These are phyloP conservation scores for Graphilbum sp. DNA, from an alignment of 2,329 filamentous ascomycete genomes.

Conservation along the genomic window DNA sequence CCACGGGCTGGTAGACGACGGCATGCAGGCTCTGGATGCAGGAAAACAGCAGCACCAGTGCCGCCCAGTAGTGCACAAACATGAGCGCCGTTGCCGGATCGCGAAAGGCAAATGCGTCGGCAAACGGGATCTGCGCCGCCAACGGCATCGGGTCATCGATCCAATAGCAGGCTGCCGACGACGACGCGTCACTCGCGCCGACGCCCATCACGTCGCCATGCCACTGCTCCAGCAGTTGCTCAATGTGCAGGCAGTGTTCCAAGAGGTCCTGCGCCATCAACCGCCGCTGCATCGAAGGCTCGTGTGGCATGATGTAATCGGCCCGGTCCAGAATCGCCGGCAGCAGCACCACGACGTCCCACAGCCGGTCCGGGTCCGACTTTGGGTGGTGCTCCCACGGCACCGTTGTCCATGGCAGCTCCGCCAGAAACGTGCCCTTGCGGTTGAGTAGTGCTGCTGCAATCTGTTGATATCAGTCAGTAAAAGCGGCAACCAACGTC, in stretches of 20 bases:
- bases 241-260: slow-evolving; percentile 27
- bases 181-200: neutral
- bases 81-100: slow-evolving; percentile 26
- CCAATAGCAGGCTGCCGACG: slow-evolving; percentile 19
- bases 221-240: slow-evolving; percentile 33
- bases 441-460: slow-evolving; percentile 31
- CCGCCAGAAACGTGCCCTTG: slow-evolving; percentile 32
- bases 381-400: slow-evolving; percentile 38
- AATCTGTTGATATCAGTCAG: slow-evolving; percentile 17
- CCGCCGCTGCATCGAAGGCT: slow-evolving; percentile 24
- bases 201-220: slow-evolving; percentile 14
- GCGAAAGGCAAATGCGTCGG: slow-evolving; percentile 26
- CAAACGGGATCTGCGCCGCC: slow-evolving; percentile 24
- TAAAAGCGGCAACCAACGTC: no score
- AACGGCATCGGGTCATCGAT: slow-evolving; percentile 12
- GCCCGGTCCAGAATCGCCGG: slow-evolving; percentile 29
- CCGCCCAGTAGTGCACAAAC: slow-evolving; percentile 38
- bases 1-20: slow-evolving; percentile 25
- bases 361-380: slow-evolving; percentile 30
- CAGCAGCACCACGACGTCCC: slow-evolving; percentile 32
- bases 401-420: slow-evolving; percentile 31
- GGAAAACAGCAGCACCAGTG: slow-evolving; percentile 30
- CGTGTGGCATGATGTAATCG: slow-evolving; percentile 23
- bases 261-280: slow-evolving; percentile 31
- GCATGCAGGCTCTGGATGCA: slow-evolving; percentile 29